Evolutionary conservation across 2,329 filamentous ascomycete genomes (phyloP), one percentile per base, ranked within the genome.

Genomic region (Pyrenophora graminea): DNA sequence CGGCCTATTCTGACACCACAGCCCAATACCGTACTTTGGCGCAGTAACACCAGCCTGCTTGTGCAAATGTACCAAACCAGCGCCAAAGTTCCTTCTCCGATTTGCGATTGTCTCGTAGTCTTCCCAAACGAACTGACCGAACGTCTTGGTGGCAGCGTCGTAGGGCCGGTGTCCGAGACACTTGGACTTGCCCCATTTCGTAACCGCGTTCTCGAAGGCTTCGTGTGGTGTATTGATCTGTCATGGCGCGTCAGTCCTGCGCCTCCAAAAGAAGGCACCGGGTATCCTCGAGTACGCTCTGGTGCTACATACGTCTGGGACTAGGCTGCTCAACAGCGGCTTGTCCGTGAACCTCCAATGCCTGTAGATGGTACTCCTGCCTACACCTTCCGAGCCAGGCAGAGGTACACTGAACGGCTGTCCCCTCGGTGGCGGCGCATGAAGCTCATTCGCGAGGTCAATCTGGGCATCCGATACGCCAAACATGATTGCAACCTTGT

Each of bases 1-100:
- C 0, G 90, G 87, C 53, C 90, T 82, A 74, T 95, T 95, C 73
- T 91, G 88, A 66, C 89, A 90, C 90, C 90, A 96, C 42, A 96
- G 75, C 18, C 90, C 91, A 57, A 95, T 80, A 45, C 87, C 89
- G 69, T 89, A 88, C 68, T 88, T 86, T 18, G 53, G 30, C 4
- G 80, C 83, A 10, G 80, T 81, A 9, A 93, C 80, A 45, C 90
- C 89, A 55, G 85, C 79, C 64, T 85, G 81, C 69, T 87, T 82
- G 74, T 96, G 90, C 61, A 97, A 76, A 74, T 94, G 88, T 33
- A 92, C 86, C 40, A 97, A 75, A 51, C 93, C 94, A 33, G 87
- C 88, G 58, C 94, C 94, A 62, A 97, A 83, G 72, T 94, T 90
- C 69, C 87, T 88, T 68, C 90, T 85, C 69, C 92, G 84, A 76